Conservation (phyloP, 148 eudicot genomes). For the Camellia japonica region DNA sequence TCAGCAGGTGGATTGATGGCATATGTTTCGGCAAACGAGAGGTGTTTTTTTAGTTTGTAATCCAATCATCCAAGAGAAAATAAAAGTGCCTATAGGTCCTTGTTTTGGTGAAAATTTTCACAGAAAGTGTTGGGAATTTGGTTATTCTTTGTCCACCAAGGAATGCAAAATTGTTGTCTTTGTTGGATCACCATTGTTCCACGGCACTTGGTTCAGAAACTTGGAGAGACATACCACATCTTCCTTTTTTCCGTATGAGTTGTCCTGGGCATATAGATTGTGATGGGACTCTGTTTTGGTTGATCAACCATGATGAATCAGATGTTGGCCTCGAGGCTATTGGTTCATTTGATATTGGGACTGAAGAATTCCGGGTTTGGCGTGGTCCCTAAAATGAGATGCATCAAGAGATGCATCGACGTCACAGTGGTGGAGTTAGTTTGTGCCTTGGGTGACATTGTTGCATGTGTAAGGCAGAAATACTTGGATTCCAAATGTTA, state of each 20-base stretch:
- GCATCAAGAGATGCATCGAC: neutral
- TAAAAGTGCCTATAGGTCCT: neutral
- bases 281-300: neutral
- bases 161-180: neutral
- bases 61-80: neutral
- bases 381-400: neutral
- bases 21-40: neutral
- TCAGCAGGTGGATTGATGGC: fast-evolving
- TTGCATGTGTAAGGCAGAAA: neutral
- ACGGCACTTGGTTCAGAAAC: neutral
- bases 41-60: neutral
- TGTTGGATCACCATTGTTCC: neutral
- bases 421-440: neutral
- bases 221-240: neutral
- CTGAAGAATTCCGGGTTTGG: neutral
- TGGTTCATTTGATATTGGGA: neutral
- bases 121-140: neutral
- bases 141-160: conserved; percentile 1
- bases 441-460: neutral
- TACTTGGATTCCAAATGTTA: neutral
- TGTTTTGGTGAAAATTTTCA: neutral
- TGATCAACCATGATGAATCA: neutral
- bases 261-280: neutral
- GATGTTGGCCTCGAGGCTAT: neutral
- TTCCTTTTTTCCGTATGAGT: neutral